phyloP scores from a whole-genome alignment of 768 basidiomycete species.

The Symmetrospora coprosmae region DNA sequence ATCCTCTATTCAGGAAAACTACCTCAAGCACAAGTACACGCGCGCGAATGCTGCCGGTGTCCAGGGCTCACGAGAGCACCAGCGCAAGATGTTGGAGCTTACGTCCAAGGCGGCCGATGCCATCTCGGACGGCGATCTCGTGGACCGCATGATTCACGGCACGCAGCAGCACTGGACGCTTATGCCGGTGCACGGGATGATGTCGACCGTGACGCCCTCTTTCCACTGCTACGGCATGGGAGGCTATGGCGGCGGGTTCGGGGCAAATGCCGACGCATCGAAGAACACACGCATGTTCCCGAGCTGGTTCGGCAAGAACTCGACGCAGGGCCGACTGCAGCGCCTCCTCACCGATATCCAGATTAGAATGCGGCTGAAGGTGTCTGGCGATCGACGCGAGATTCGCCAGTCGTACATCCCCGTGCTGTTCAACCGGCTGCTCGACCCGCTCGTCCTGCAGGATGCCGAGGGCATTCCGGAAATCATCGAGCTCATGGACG shows the following conservation, averaged over 20 bases:
- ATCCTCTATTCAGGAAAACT: constrained; percentile 84
- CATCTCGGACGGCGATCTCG: constrained; percentile 85
- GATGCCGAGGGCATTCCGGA: constrained; percentile 70
- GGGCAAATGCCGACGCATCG: not conserved
- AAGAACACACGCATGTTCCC: too few relatives aligned
- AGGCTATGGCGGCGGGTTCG: constrained; percentile 22
- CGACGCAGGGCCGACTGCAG: constrained; percentile 67
- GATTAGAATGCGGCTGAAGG: constrained; percentile 83
- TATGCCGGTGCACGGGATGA: constrained; percentile 83
- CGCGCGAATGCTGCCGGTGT: constrained; percentile 44
- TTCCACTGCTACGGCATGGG: constrained; percentile 59
- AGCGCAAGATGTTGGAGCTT: constrained; percentile 58
- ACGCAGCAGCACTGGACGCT: constrained; percentile 90
- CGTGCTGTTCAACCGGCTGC: constrained; percentile 64
- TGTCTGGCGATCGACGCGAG: constrained; percentile 76
- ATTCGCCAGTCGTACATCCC: constrained; percentile 86
- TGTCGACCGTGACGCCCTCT: constrained; percentile 77
- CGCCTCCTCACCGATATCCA: constrained; percentile 79
- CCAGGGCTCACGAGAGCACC: constrained; percentile 50
- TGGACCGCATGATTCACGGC: constrained; percentile 84
- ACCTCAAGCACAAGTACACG: constrained; percentile 67
- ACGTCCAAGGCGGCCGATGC: constrained; percentile 80
- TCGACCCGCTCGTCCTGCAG: constrained; percentile 58
- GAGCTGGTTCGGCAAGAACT: constrained; percentile 97
- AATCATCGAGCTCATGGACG: constrained; percentile 78